Evolutionary conservation across 2,329 filamentous ascomycete species (phyloP).

Genomic region (Hymenoscyphus albidus): DNA sequence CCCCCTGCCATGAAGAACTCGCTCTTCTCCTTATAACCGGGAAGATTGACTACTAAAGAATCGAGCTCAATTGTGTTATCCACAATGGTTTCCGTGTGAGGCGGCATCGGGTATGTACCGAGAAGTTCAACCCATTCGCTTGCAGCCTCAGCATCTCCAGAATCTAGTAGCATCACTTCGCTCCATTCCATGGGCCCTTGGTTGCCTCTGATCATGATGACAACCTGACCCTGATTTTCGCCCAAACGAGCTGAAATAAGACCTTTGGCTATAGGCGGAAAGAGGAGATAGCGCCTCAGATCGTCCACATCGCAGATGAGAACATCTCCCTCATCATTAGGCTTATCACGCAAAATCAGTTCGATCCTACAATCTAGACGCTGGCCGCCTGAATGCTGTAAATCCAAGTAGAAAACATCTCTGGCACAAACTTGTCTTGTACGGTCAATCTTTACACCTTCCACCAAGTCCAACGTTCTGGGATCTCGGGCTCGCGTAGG

Average conservation of each 20-base stretch:
- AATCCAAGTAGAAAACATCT: conserved; percentile 81
- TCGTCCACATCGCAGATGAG: conserved; percentile 87
- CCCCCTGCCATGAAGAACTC: conserved; percentile 10
- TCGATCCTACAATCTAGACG: conserved; percentile 86
- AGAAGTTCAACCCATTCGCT: conserved; percentile 86
- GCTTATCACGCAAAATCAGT: conserved; percentile 77
- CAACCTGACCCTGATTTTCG: conserved; percentile 64
- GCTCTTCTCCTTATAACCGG: neutral
- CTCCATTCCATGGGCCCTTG: conserved; percentile 69
- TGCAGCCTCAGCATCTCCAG: conserved; percentile 56
- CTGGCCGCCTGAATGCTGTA: conserved; percentile 86
- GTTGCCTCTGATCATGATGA: conserved; percentile 80
- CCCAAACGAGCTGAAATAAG: conserved; percentile 78
- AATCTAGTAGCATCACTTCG: conserved; percentile 74
- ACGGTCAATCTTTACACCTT: conserved; percentile 68
- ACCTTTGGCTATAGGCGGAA: conserved; percentile 75
- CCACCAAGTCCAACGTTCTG: conserved; percentile 67
- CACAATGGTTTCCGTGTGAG: conserved; percentile 31
- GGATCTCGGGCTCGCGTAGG: conserved; percentile 75
- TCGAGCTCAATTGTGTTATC: conserved; percentile 38
- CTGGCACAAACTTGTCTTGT: conserved; percentile 80
- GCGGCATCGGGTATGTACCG: conserved; percentile 60
- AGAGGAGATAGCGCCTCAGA: conserved; percentile 74
- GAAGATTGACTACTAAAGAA: conserved; percentile 6
- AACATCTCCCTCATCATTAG: conserved; percentile 73